Evolutionary conservation across 495 filamentous ascomycete genomes (phyloP).

Genomic region (Penicillium cinerascens): DNA sequence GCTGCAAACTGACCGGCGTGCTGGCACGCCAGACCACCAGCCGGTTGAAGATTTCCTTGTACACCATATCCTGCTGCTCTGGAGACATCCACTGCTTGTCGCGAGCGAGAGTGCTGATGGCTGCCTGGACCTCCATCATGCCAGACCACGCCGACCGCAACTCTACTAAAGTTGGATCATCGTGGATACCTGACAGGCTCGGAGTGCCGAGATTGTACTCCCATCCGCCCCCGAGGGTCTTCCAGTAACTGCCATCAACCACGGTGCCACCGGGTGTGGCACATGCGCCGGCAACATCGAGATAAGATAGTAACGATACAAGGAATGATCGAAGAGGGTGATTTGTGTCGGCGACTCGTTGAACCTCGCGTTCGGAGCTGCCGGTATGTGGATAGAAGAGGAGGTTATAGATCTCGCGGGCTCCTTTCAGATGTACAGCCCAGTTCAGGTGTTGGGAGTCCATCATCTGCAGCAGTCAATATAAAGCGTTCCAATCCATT

Average conservation of each 20-base stretch:
- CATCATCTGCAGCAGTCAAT: constrained; percentile 35
- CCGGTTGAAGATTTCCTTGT: constrained; percentile 29
- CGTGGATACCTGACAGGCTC: constrained; percentile 24
- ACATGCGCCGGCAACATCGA: constrained; percentile 42
- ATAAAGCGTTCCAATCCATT: not conserved
- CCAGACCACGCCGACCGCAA: constrained; percentile 35
- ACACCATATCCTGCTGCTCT: constrained; percentile 34
- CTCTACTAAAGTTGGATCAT: constrained; percentile 30
- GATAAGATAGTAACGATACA: constrained; percentile 38
- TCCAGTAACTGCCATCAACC: constrained; percentile 40
- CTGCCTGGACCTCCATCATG: constrained; percentile 41
- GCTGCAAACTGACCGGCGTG: constrained; percentile 30
- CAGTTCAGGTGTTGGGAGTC: constrained; percentile 43
- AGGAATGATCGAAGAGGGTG: constrained; percentile 40
- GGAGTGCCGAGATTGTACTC: constrained; percentile 41
- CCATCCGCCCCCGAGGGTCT: constrained; percentile 38
- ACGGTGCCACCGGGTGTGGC: constrained; percentile 39
- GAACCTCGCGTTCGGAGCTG: constrained; percentile 26
- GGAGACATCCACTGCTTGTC: constrained; percentile 34
- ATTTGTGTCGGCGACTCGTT: constrained; percentile 33
- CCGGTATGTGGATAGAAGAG: constrained; percentile 30
- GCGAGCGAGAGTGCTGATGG: constrained; percentile 36
- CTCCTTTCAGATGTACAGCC: constrained; percentile 41
- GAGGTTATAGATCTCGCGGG: constrained; percentile 39
- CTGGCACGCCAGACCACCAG: constrained; percentile 34